Conservation (phyloP, 805 yeast species). For the Candida oleophila region DNA sequence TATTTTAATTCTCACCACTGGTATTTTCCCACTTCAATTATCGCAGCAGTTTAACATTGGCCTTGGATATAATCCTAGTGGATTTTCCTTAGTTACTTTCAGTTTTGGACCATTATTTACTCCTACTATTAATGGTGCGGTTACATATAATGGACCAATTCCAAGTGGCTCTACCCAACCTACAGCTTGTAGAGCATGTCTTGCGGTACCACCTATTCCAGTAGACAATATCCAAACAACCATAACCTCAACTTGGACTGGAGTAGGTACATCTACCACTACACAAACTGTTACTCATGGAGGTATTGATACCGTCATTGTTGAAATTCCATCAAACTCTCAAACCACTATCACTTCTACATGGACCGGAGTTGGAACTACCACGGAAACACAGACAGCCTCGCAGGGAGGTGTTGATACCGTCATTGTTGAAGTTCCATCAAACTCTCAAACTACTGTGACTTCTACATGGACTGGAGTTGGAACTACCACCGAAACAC, state of each 20-base stretch:
- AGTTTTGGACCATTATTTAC: not conserved
- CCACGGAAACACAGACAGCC: not conserved
- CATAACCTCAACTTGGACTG: slow-evolving; percentile 1
- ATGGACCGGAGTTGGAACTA: not conserved
- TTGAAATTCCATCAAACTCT: not conserved
- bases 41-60: slow-evolving; percentile 4
- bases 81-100: not conserved
- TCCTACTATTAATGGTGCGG: not conserved
- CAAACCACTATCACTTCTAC: not conserved
- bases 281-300: not conserved
- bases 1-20: slow-evolving; percentile 8
- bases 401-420: not conserved
- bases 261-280: not conserved
- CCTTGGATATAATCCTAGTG: not conserved
- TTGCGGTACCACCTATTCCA: slow-evolving; percentile 4
- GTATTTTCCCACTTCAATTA: slow-evolving; percentile 1
- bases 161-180: slow-evolving; percentile 3
- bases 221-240: not conserved
- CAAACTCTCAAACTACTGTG: not conserved
- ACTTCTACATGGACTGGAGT: not conserved
- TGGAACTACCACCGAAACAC: not conserved
- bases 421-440: not conserved
- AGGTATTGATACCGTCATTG: not conserved
- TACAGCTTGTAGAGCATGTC: slow-evolving; percentile 4
- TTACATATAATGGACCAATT: slow-evolving; percentile 3